Base-by-base conservation (phyloP, 805 yeast species). In the Metschnikowia similis region DNA sequence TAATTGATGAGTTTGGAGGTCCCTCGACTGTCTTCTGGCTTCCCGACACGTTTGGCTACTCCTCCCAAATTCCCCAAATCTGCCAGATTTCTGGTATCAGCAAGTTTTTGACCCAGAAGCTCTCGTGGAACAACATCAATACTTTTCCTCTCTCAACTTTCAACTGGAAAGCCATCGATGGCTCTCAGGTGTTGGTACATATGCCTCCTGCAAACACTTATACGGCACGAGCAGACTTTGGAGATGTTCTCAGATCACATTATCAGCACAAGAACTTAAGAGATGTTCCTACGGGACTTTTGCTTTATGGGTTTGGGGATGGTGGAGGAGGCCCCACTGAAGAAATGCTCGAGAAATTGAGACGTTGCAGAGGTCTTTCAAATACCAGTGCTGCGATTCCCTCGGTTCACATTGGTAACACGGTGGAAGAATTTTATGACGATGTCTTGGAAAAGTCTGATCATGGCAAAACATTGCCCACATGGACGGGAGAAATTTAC, bases 311-410 rank as follows among this genome's bases (percentile, higher is more conserved):
- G 36, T 84, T 87, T 60, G 99, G 99, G 61, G 99, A 92, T 65
- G 99, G 99, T 59, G 99, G 99, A 54, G 99, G 99, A 56, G 99
- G 99, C 7, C 98, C 99, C 41, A 84, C 89, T 4, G 87, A 87
- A 36, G 96, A 88, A 62, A 91, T 90, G 96, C 61, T 92, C 55
- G 98, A 94, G 64, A 91, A 89, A 65, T 76, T 92, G 62, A 82
- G 98, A 63, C 83, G 98, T 59, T 85, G 92, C 65, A 80, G 98
- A 62, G 97, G 97, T 13, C 66, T 91, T 52, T 79, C 90, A 17
- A 87, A 92, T 61, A 84, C 85, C 5, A 85, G 85, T 11, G 95
- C 92, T 3, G 75, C 79, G 43, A 77, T 94, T 51, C 98, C 98
- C 2, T 79, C 86, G 1, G 88, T 91, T 17, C 84, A 89, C 48